Evolutionary conservation across 345 rosid species (phyloP).

Genomic region (Eucalyptus sp.): DNA sequence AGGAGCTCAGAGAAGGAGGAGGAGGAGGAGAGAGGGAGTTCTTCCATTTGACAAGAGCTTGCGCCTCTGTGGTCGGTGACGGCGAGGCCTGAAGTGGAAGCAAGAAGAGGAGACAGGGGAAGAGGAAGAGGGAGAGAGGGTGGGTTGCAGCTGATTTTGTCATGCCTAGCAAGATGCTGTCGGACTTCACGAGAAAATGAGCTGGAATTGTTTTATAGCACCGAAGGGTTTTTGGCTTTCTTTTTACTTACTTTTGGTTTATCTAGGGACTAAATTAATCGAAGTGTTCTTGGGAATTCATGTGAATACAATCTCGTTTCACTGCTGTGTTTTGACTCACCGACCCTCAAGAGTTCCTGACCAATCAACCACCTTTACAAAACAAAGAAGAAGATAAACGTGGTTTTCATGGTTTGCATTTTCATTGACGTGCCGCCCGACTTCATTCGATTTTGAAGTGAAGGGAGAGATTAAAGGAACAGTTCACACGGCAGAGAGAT

Average conservation of each 20-base stretch:
- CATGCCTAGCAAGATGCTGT: background rate
- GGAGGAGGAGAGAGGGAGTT: background rate
- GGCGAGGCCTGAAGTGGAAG: slow-evolving; percentile 17
- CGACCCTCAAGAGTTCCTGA: background rate
- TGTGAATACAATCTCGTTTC: background rate
- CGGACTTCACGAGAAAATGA: background rate
- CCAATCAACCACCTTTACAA: background rate
- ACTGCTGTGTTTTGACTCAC: background rate
- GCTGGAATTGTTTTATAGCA: background rate
- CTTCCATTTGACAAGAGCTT: slow-evolving; percentile 57
- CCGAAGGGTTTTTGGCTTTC: background rate
- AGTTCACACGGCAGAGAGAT: background rate
- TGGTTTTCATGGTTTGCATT: background rate
- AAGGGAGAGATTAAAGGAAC: background rate
- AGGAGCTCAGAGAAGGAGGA: slow-evolving; percentile 27
- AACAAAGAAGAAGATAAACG: background rate
- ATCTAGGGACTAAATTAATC: background rate
- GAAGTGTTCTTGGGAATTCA: background rate
- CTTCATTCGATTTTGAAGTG: background rate
- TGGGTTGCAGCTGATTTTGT: background rate
- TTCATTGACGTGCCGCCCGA: background rate
- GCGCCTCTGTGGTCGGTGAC: slow-evolving; percentile 33
- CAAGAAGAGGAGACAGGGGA: background rate
- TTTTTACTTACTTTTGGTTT: background rate
- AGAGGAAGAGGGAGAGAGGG: background rate